Base-by-base conservation (phyloP, 257 asterid genomes). In the Parsonsia alboflavescens region DNA sequence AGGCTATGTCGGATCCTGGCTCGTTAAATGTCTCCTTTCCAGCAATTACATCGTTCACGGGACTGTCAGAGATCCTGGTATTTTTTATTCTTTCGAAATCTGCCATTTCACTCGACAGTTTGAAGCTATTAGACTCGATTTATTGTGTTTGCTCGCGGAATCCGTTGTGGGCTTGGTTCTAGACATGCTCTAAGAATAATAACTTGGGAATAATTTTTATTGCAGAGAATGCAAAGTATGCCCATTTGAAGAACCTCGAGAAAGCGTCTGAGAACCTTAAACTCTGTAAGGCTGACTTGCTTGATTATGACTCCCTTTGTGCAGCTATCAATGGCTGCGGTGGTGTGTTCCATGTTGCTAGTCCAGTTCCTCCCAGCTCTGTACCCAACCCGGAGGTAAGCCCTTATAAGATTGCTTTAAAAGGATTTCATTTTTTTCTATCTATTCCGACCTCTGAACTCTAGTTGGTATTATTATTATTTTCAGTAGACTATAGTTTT, bases 301-400 rank as follows among this genome's bases (percentile, higher is more conserved):
- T 91, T 33, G 95, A 93, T 84, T 86, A 78, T 62, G 72, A 80
- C 82, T 87, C 98, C 46, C 77, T 93, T 73, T 83, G 36, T 65
- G 85, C 85, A 22, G 95, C 98, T 48, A 79, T 91, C 46, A 69
- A 69, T 70, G 98, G 97, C 19, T 91, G 97, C 74, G 56, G 26
- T 19, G 98, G 96, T 10, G 96, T 91, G 6, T 91, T 93, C 82
- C 98, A 93, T 62, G 90, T 91, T 39, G 98, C 97, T 66, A 4
- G 87, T 78, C 97, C 96, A 0, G 96, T 88, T 69, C 98, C 97
- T 71, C n/a, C 85, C 0, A 5, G 74, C 70, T 68, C 88, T 70
- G 93, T 89, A 42, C 83, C 89, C 39, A 88, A 89, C 77, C 97
- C 96, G 0, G 91, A 91, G 97, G 98, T 78, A 82, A 46, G 83